Evolutionary conservation across 2,329 filamentous ascomycete species (phyloP).

Genomic region (Westerdykella ornata): DNA sequence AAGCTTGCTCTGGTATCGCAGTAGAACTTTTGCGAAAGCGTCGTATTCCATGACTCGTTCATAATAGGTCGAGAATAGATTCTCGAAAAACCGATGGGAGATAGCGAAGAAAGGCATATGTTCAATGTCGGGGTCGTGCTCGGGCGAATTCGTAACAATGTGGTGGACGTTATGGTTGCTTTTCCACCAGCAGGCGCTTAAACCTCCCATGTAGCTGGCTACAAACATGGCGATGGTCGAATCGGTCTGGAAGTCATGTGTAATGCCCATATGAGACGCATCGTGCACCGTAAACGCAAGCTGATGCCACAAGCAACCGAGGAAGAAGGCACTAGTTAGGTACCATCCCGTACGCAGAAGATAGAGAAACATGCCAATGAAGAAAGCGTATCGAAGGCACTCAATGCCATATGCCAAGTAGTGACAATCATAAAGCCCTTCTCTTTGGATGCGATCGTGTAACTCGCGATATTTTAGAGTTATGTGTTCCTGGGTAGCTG

Average conservation of each 20-base stretch:
- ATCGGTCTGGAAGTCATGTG: conserved; percentile 78
- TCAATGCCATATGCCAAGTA: conserved; percentile 76
- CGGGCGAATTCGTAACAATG: conserved; percentile 88
- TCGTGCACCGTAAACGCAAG: conserved; percentile 91
- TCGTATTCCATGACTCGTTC: conserved; percentile 60
- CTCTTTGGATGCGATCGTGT: conserved; percentile 62
- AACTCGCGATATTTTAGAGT: conserved; percentile 75
- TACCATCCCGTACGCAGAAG: conserved; percentile 41
- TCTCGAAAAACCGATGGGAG: conserved; percentile 58
- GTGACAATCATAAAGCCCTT: conserved; percentile 77
- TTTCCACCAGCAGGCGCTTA: conserved; percentile 97
- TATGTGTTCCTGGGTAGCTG: conserved; percentile 66
- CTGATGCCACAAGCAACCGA: conserved; percentile 90
- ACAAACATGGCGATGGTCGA: conserved; percentile 82
- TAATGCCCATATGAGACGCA: conserved; percentile 95
- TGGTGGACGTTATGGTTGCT: conserved; percentile 93
- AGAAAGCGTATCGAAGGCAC: conserved; percentile 60
- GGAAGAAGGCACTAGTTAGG: conserved; percentile 60
- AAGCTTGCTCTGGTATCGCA: conserved; percentile 58
- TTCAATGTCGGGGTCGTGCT: conserved; percentile 91
- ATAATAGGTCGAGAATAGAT: conserved; percentile 59
- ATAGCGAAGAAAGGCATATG: conserved; percentile 65
- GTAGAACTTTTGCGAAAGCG: conserved; percentile 51
- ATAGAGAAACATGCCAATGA: conserved; percentile 57
- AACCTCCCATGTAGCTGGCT: conserved; percentile 79